Evolutionary conservation across 495 filamentous ascomycete species (phyloP).

Genomic region (Penicillium canariense): DNA sequence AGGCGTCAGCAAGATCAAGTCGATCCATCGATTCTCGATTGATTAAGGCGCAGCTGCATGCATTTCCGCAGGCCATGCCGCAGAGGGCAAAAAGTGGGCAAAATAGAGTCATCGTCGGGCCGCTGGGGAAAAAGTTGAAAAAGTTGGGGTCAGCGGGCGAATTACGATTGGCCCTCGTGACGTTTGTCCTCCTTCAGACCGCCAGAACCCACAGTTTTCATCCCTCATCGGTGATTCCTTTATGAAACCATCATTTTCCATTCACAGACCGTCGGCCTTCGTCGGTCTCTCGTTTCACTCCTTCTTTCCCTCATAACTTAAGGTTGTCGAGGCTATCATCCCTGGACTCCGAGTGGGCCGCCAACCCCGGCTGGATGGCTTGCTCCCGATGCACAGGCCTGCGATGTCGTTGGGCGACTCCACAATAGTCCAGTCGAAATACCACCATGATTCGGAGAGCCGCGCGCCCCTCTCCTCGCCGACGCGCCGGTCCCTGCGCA

Average conservation of each 20-base stretch:
- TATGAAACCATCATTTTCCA: too few relatives aligned
- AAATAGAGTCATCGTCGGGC: neutral
- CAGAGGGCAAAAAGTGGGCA: neutral
- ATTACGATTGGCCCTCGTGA: conserved; percentile 20
- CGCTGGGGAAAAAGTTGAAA: conserved; percentile 2
- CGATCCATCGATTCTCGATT: too few relatives aligned
- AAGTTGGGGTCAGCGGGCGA: conserved; percentile 18
- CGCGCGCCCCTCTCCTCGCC: neutral
- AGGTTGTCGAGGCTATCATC: neutral
- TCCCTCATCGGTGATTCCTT: conserved; percentile 7
- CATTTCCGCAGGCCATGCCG: neutral
- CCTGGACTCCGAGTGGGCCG: conserved; percentile 4
- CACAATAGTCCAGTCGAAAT: conserved; percentile 32
- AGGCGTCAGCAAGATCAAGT: too few relatives aligned
- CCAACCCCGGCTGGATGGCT: conserved; percentile 27
- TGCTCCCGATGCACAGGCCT: conserved; percentile 27
- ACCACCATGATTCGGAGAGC: conserved; percentile 21
- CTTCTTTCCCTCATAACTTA: neutral
- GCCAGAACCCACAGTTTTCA: conserved; percentile 2
- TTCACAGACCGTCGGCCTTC: neutral
- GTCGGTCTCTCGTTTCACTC: neutral
- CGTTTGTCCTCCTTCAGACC: conserved; percentile 25
- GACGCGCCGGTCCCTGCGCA: conserved; percentile 23
- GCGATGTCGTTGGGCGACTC: conserved; percentile 37
- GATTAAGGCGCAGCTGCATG: too few relatives aligned